Evolutionary conservation across 164 flowering plant genomes (phyloP).

Genomic region (Kingdonia uniflora): DNA sequence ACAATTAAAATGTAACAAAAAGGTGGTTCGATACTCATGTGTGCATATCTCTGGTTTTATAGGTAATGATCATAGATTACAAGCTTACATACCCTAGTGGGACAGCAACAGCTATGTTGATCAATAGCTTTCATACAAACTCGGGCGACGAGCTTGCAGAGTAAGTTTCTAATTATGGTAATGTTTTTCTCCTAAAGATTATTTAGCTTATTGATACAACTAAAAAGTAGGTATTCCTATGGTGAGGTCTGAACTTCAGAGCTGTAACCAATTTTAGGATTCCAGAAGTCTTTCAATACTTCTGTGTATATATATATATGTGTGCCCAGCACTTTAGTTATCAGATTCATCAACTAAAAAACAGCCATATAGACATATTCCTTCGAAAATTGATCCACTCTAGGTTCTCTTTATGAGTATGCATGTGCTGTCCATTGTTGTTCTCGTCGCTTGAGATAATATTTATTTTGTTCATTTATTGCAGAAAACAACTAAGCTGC

Average conservation of each 20-base stretch:
- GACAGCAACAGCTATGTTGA: constrained; percentile 94
- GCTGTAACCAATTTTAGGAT: no score
- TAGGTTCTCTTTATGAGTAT: not conserved
- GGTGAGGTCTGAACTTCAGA: no score
- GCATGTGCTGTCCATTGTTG: not conserved
- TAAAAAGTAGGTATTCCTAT: no score
- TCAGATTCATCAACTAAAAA: not conserved
- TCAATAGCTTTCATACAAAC: constrained; percentile 88
- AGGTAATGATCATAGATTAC: constrained; percentile 92
- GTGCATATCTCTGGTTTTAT: not conserved
- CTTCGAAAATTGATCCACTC: not conserved
- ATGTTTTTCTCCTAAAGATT: not conserved
- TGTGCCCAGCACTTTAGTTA: no score
- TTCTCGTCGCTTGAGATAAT: not conserved
- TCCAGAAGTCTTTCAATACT: no score
- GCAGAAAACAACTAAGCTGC: constrained; percentile 80
- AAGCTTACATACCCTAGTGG: constrained; percentile 97
- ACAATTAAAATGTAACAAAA: no score
- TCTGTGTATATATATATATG: no score
- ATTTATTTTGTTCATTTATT: constrained; percentile 2
- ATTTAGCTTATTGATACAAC: not conserved
- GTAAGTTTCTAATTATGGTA: constrained; percentile 20
- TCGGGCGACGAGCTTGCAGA: constrained; percentile 91
- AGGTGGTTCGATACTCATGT: no score
- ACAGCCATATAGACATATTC: not conserved